Percentiles rank a stretch among this genome's conserved stretches.
These are phyloP conservation scores for Chlorella vulgaris DNA, from an alignment of 139 green algal species.

Conservation along the genomic window DNA sequence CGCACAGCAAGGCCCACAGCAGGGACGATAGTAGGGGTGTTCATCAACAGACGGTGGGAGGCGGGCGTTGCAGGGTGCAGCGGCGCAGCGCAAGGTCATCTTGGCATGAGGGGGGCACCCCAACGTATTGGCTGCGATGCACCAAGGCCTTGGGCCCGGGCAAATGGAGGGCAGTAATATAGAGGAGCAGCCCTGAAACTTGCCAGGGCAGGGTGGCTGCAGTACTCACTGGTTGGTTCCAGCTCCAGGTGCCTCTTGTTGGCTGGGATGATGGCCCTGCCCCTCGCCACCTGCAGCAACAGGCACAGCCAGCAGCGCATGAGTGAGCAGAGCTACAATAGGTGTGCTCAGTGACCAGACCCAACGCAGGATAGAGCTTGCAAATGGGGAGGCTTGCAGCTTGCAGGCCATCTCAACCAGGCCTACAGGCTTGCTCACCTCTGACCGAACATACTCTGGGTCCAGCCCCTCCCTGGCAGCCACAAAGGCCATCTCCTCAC, in stretches of 20 bases:
- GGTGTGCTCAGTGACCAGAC: neutral
- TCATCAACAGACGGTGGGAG: neutral
- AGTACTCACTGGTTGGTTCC: conserved; percentile 76
- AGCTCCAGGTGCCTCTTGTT: conserved; percentile 96
- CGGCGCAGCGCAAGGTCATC: too few species aligned
- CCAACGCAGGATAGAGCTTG: too few species aligned
- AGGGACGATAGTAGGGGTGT: neutral
- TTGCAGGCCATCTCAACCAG: neutral
- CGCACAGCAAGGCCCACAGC: neutral
- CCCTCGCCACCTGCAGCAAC: conserved; percentile 79
- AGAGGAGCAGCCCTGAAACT: neutral
- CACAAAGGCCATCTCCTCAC: conserved; percentile 94
- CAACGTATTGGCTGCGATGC: too few species aligned
- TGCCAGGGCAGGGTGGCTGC: neutral
- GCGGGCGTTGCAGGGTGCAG: too few species aligned
- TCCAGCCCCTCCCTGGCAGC: conserved; percentile 88
- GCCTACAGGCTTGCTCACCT: conserved; percentile 58
- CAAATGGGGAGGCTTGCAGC: neutral
- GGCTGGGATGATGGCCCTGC: conserved; percentile 95
- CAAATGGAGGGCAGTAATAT: neutral
- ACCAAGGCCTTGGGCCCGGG: neutral
- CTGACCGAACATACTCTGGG: conserved; percentile 88
- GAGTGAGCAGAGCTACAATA: neutral
- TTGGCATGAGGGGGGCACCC: too few species aligned
- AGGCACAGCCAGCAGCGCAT: neutral